phyloP scores from a whole-genome alignment of 2,329 filamentous ascomycete genomes.

The Ceratocystis ficicola region DNA sequence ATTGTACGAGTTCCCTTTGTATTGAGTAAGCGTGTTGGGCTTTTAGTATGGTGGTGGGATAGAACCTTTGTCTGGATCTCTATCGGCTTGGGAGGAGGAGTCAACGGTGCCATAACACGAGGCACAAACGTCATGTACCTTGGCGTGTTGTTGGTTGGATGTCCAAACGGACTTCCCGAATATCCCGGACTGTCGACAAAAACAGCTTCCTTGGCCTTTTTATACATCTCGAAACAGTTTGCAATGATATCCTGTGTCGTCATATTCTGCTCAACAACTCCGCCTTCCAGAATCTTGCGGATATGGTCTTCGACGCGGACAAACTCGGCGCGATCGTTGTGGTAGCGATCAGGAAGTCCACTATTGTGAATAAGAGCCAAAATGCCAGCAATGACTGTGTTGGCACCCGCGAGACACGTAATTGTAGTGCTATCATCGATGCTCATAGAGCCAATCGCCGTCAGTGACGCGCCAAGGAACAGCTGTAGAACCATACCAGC shows the following conservation, averaged over 20 bases:
- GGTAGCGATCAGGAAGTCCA: conserved; percentile 41
- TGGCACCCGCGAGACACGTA: conserved; percentile 39
- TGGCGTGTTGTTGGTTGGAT: not conserved
- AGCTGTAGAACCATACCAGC: conserved; percentile 39
- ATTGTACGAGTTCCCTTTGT: not conserved
- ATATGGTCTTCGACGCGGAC: conserved; percentile 39
- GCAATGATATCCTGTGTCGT: conserved; percentile 37
- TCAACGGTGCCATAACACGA: not conserved
- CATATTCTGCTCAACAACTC: conserved; percentile 34
- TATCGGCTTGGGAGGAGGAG: not conserved
- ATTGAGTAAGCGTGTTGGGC: not conserved
- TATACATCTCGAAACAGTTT: conserved; percentile 37
- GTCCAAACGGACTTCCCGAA: not conserved
- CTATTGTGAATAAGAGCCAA: conserved; percentile 43
- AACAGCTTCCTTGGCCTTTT: conserved; percentile 37
- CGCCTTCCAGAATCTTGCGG: conserved; percentile 38
- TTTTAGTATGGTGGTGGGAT: not conserved
- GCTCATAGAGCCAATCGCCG: conserved; percentile 38
- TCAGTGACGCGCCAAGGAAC: conserved; percentile 38
- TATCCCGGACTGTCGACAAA: conserved; percentile 35
- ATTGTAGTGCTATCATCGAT: conserved; percentile 32
- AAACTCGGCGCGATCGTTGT: conserved; percentile 40
- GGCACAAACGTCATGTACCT: not conserved
- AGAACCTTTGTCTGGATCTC: not conserved
- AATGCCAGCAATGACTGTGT: conserved; percentile 40